Evolutionary conservation across 345 rosid genomes (phyloP), one percentile per base, ranked within the genome.

Genomic region (Crucihimalaya himalaica): DNA sequence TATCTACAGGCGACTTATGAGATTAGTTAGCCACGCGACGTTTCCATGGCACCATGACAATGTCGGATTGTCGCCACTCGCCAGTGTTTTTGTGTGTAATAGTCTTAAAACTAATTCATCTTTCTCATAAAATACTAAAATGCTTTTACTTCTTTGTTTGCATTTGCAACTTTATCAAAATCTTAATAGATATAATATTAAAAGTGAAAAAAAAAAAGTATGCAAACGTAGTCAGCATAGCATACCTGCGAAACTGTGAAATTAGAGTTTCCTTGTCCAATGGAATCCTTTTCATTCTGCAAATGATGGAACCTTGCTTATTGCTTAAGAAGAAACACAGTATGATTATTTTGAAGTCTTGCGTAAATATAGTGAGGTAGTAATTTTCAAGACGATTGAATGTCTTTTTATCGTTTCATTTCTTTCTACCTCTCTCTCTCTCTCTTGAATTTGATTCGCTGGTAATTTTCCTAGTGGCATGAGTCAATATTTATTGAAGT

Each of bases 171-270:
- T 11, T 8, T 32, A 1, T 32, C 39, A 23, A 59, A 9, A 12
- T 54, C 8, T 54, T n/a, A n/a, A n/a, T n/a, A n/a, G n/a, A n/a
- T n/a, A n/a, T n/a, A n/a, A n/a, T n/a, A n/a, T n/a, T n/a, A n/a
- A n/a, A n/a, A n/a, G n/a, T n/a, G n/a, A n/a, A 52, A 5, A 23
- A 16, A 52, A 25, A 16, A 16, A 45, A 10, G 8, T 12, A 18
- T 29, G 45, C 9, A 42, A 39, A 27, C 13, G 16, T 4, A 46
- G 56, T 21, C 14, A 27, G 62, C 51, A 9, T 2, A 19, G 13
- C 29, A 2, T 73, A 74, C 78, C 78, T 74, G 27, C 40, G 25
- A 59, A 74, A 74, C 19, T n/a, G 51, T 39, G 72, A 48, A 48
- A 39, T 0, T 10, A 74, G 34, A 74, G n/a, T 15, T 48, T 74